Evolutionary conservation across 2,329 filamentous ascomycete genomes (phyloP).

Genomic region (Ceratocystiopsis minuta): DNA sequence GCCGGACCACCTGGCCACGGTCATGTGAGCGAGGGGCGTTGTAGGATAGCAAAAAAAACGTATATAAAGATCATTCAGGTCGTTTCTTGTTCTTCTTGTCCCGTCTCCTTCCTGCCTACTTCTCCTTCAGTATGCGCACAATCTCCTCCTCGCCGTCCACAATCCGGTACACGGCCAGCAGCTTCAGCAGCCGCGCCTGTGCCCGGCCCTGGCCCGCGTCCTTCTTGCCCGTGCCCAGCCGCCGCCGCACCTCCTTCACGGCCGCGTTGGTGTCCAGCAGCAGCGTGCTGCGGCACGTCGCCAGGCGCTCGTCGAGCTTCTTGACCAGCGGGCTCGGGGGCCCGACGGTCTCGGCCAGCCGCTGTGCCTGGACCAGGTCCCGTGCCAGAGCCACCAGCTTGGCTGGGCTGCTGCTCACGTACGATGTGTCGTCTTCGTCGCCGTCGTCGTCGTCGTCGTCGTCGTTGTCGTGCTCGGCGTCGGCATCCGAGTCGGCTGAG

Average conservation of each 20-base stretch:
- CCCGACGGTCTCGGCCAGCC: constrained; percentile 26
- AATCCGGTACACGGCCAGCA: constrained; percentile 33
- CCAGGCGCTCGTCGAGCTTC: constrained; percentile 33
- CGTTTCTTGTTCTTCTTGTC: neutral
- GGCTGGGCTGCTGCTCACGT: constrained; percentile 27
- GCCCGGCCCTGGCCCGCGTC: constrained; percentile 11
- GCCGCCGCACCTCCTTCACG: constrained; percentile 16
- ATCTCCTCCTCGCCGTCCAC: constrained; percentile 35
- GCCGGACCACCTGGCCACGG: constrained; percentile 31
- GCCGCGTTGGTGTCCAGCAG: constrained; percentile 37
- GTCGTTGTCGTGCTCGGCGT: constrained; percentile 16
- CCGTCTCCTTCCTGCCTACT: constrained; percentile 1
- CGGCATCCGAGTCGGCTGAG: constrained; percentile 1
- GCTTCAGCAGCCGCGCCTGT: constrained; percentile 28
- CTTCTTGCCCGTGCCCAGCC: too few species aligned
- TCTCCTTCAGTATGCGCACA: constrained; percentile 28
- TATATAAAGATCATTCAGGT: neutral
- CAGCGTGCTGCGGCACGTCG: constrained; percentile 36
- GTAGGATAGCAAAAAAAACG: neutral
- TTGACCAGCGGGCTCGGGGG: constrained; percentile 30
- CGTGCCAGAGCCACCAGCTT: constrained; percentile 27
- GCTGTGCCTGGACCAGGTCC: constrained; percentile 25
- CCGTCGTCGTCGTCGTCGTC: constrained; percentile 16
- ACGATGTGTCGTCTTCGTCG: constrained; percentile 13
- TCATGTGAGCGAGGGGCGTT: constrained; percentile 26